Conservation (phyloP, 2,329 filamentous ascomycete genomes). For the Tolypocladium tundrense region DNA sequence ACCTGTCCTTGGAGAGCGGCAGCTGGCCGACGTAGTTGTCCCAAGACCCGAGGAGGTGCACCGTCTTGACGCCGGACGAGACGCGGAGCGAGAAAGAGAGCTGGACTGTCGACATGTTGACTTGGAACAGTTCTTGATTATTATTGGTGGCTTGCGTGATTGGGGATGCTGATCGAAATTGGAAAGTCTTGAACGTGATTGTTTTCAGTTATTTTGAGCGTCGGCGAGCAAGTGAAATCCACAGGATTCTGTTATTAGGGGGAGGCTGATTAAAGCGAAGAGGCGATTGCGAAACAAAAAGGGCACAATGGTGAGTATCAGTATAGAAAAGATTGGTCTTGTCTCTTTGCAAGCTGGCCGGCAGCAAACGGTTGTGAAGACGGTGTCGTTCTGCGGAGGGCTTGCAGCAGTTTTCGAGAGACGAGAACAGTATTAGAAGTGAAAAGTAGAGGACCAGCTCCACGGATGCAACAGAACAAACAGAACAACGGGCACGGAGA, state of each 20-base stretch:
- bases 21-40: conserved; percentile 94
- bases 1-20: conserved; percentile 81
- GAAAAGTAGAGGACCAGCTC: conserved; percentile 45
- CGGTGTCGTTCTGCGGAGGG: neutral
- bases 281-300: conserved; percentile 12
- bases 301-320: conserved; percentile 8
- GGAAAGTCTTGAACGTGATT: neutral
- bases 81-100: conserved; percentile 94
- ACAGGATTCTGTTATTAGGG: conserved; percentile 36
- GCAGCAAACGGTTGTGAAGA: conserved; percentile 5
- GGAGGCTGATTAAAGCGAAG: conserved; percentile 3
- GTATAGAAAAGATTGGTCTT: neutral
- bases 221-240: conserved; percentile 32
- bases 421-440: conserved; percentile 20
- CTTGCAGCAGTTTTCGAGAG: conserved; percentile 7
- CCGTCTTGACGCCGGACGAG: conserved; percentile 92
- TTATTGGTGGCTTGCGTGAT: neutral
- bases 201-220: neutral
- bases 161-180: neutral
- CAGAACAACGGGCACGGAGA: conserved; percentile 20
- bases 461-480: conserved; percentile 28
- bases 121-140: neutral
- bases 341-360: conserved; percentile 8
- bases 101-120: conserved; percentile 80
- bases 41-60: conserved; percentile 96